Evolutionary conservation across 2,329 filamentous ascomycete species (phyloP).

Genomic region (Trichoderma oligosporum): DNA sequence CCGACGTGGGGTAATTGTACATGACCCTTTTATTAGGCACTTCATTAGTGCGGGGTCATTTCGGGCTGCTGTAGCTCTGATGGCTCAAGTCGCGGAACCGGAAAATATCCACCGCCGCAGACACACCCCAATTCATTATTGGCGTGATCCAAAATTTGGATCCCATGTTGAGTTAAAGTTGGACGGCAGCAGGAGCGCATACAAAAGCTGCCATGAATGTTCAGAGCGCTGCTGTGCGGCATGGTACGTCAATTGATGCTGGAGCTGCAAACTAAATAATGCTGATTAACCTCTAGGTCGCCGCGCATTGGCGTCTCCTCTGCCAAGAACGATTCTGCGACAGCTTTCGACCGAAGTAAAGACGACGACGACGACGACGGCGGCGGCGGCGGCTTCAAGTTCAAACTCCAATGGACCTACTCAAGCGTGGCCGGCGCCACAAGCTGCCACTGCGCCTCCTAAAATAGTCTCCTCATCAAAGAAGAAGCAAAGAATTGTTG

Average conservation of each 20-base stretch:
- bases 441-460: conserved; percentile 23
- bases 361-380: conserved; percentile 22
- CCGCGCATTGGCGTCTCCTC: conserved; percentile 46
- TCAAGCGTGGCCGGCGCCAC: conserved; percentile 26
- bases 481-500: conserved; percentile 35
- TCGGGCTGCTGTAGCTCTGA: neutral
- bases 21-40: neutral
- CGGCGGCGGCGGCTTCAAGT: conserved; percentile 19
- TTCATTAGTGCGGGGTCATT: neutral
- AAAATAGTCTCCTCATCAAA: conserved; percentile 27
- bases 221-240: conserved; percentile 51
- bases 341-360: conserved; percentile 33
- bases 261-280: too few relatives aligned
- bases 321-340: conserved; percentile 35
- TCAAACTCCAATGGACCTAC: conserved; percentile 2
- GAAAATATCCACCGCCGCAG: conserved; percentile 23
- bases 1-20: neutral
- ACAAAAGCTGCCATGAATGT: conserved; percentile 48
- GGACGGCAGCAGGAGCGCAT: conserved; percentile 13
- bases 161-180: neutral
- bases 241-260: conserved; percentile 42
- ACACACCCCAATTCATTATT: conserved; percentile 19
- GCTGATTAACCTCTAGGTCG: conserved; percentile 42
- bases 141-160: conserved; percentile 31
- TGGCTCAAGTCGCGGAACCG: conserved; percentile 21